Base-by-base conservation (phyloP, 2,329 filamentous ascomycete genomes). In the Colletotrichum paranaense region DNA sequence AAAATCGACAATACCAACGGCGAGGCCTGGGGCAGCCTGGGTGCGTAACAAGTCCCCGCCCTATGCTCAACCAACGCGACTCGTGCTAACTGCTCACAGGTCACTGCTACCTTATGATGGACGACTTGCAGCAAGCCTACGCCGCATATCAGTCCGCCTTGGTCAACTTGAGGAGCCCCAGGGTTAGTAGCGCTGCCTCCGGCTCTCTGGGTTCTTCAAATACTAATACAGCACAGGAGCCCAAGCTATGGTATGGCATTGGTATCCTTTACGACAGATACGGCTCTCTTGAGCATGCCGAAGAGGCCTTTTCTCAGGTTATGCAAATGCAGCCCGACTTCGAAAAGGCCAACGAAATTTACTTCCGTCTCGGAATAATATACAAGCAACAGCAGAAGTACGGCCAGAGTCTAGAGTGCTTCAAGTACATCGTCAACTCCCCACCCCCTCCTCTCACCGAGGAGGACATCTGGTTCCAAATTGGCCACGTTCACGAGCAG, bases 401-500 rank as follows among this genome's bases (percentile, higher is more conserved):
- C 81, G 88, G 88, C 65, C 93, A 97, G 80, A 98, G 95, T 87
- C 87, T 98, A 58, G 97, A 98, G 94, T 98, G 97, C 87, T 99
- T 99, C 87, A 97, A 97, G 84, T 98, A 98, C 81, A 99, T 99
- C 77, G 95, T 98, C 75, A 93, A 91, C 77, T 95, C 97, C 66
- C 96, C 97, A 32, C 97, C 97, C 3, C 92, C 94, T 4, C 97
- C 97, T 2, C 84, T 99, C 78, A 98, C 95, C 0, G 95, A 98
- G 82, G 96, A 98, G 82, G 97, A 99, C 78, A 99, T 99, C 74
- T 98, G 96, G 96, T 99, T 99, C 86, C 97, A 99, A 83, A 98
- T 99, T 80, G 97, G 97, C 30, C 97, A 99, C 82, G 97, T 99
- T 62, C 95, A 99, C 79, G 97, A 99, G 81, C 97, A 98, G 80